phyloP scores from a whole-genome alignment of 176 grass and related monocot genomes.

The Musa troglodytarum region DNA sequence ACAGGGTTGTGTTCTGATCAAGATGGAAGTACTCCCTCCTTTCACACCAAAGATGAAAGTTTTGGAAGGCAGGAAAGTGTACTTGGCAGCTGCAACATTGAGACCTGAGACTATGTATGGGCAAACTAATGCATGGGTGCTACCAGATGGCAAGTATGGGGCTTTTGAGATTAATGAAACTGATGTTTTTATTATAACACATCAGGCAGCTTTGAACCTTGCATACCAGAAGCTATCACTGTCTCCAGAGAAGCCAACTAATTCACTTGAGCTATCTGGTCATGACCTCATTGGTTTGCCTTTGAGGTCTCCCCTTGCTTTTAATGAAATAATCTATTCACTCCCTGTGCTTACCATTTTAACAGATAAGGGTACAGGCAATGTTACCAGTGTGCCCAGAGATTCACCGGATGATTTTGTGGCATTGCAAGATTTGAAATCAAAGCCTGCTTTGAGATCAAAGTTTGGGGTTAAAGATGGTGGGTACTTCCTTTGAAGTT shows the following conservation, averaged over 20 bases:
- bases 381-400: constrained; percentile 62
- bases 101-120: constrained; percentile 79
- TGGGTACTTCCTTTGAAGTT: constrained; percentile 52
- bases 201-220: constrained; percentile 55
- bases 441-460: constrained; percentile 45
- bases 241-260: constrained; percentile 43
- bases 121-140: constrained; percentile 75
- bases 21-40: constrained; percentile 61
- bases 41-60: constrained; percentile 51
- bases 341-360: constrained; percentile 69
- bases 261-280: constrained; percentile 43
- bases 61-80: constrained; percentile 57
- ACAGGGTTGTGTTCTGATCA: constrained; percentile 72
- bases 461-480: constrained; percentile 60
- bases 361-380: constrained; percentile 52
- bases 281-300: constrained; percentile 55
- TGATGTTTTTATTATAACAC: constrained; percentile 59
- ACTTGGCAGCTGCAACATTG: constrained; percentile 58
- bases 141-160: constrained; percentile 61
- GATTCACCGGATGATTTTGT: constrained; percentile 65
- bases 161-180: constrained; percentile 73
- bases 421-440: constrained; percentile 52
- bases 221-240: constrained; percentile 57
- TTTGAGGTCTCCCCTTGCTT: constrained; percentile 48
- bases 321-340: constrained; percentile 45